These are phyloP conservation scores for Torrubiellomyces zombiae DNA, from an alignment of 2,329 filamentous ascomycete genomes.

Conservation along the genomic window DNA sequence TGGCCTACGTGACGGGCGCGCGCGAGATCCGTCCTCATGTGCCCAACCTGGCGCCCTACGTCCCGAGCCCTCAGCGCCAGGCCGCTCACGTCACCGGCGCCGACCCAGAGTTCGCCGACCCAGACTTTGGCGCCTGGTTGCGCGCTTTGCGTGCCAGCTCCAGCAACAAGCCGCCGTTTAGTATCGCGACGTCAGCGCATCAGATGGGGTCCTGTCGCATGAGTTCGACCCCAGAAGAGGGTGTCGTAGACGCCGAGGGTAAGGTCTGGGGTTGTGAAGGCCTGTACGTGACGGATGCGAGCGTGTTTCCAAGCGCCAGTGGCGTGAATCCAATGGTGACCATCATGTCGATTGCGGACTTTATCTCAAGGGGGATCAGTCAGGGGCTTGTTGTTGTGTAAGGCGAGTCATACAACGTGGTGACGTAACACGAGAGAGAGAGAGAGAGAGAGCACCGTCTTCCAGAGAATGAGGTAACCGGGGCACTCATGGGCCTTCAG, in stretches of 20 bases:
- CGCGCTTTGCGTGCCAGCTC: constrained; percentile 26
- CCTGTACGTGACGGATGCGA: constrained; percentile 57
- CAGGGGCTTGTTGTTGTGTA: constrained; percentile 18
- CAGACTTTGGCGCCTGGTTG: constrained; percentile 46
- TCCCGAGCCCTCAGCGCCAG: constrained; percentile 14
- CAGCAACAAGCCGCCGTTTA: constrained; percentile 31
- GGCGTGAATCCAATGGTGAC: constrained; percentile 76
- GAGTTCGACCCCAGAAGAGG: constrained; percentile 33
- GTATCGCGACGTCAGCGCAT: constrained; percentile 52
- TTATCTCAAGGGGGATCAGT: constrained; percentile 42
- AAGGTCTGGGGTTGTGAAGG: constrained; percentile 48
- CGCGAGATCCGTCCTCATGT: constrained; percentile 58
- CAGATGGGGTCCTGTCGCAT: constrained; percentile 70
- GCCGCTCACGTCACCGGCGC: constrained; percentile 7
- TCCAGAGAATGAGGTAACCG: too few relatives aligned
- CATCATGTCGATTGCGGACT: constrained; percentile 52
- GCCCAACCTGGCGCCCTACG: constrained; percentile 47
- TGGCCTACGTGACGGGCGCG: constrained; percentile 64
- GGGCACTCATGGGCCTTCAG: too few relatives aligned
- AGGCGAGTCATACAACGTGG: background rate
- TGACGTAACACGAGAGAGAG: too few relatives aligned
- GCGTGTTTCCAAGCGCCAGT: constrained; percentile 59
- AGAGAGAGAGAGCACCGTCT: too few relatives aligned
- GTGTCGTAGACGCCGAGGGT: constrained; percentile 42
- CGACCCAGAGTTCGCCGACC: constrained; percentile 36